Percentiles rank a stretch among this genome's conserved stretches.
Evolutionary conservation across 2,329 filamentous ascomycete species (phyloP).

Genomic region (Xylariomycetidae sp.): DNA sequence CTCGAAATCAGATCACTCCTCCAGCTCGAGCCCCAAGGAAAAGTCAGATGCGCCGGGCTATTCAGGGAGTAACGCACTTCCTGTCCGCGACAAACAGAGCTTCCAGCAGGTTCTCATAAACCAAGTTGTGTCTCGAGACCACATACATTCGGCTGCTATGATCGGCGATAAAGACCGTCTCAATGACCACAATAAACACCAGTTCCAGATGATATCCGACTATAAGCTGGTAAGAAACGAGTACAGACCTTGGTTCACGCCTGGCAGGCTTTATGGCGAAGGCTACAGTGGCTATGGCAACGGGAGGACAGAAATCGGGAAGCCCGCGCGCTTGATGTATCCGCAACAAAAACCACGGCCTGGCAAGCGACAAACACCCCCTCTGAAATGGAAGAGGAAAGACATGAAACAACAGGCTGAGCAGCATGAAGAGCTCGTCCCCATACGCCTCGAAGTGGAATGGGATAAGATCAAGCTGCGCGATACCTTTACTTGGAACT

Average conservation of each 20-base stretch:
- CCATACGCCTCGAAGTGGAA: conserved; percentile 87
- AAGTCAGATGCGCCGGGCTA: conserved; percentile 26
- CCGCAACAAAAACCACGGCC: conserved; percentile 71
- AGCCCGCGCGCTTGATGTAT: conserved; percentile 70
- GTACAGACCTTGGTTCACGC: conserved; percentile 51
- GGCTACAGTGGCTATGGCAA: conserved; percentile 92
- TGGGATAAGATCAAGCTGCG: conserved; percentile 92
- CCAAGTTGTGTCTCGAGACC: conserved; percentile 50
- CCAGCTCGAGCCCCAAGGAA: conserved; percentile 26
- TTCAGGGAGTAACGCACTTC: conserved; percentile 21
- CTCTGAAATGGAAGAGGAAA: conserved; percentile 70
- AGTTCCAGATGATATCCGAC: conserved; percentile 64
- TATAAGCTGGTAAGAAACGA: conserved; percentile 58
- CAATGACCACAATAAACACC: conserved; percentile 55
- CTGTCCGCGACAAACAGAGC: conserved; percentile 50
- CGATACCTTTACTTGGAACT: conserved; percentile 98
- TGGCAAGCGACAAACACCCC: conserved; percentile 69
- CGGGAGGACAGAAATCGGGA: conserved; percentile 68
- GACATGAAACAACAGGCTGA: conserved; percentile 84
- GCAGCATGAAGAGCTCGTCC: conserved; percentile 85
- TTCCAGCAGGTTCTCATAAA: conserved; percentile 51
- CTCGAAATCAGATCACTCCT: conserved; percentile 25
- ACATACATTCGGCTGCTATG: conserved; percentile 49
- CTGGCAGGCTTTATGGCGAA: conserved; percentile 57
- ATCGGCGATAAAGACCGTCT: conserved; percentile 47